Evolutionary conservation across 164 flowering plant species (phyloP).

Genomic region (Protea cynaroides): DNA sequence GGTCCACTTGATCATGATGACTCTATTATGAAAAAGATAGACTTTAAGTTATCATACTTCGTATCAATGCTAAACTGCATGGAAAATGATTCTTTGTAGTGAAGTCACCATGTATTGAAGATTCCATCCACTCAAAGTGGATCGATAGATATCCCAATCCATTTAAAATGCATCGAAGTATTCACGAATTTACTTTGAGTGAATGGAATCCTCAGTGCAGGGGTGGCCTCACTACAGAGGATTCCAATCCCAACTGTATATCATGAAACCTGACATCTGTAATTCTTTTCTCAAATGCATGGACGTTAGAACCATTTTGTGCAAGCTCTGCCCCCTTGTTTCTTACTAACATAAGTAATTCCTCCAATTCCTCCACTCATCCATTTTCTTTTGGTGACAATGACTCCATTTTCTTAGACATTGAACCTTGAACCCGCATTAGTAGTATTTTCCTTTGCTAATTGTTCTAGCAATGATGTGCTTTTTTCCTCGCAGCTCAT

Average conservation of each 20-base stretch:
- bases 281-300: conserved; percentile 54
- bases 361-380: conserved; percentile 60
- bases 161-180: no score
- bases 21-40: conserved; percentile 33
- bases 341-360: conserved; percentile 50
- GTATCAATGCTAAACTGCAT: conserved; percentile 32
- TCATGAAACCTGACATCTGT: conserved; percentile 37
- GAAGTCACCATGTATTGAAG: no score
- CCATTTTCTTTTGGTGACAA: conserved; percentile 42
- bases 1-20: conserved; percentile 39
- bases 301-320: conserved; percentile 42
- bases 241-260: conserved; percentile 33
- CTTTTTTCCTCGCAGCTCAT: conserved; percentile 70
- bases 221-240: no score
- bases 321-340: conserved; percentile 70
- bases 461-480: conserved; percentile 40
- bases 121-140: no score
- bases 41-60: conserved; percentile 34
- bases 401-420: conserved; percentile 35
- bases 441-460: conserved; percentile 44
- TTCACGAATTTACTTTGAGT: no score
- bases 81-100: no score
- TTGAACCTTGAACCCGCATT: conserved; percentile 36
- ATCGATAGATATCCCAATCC: no score
- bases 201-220: no score